Base-by-base conservation (phyloP, 768 basidiomycete genomes). In the Paxillus rubicundulus region DNA sequence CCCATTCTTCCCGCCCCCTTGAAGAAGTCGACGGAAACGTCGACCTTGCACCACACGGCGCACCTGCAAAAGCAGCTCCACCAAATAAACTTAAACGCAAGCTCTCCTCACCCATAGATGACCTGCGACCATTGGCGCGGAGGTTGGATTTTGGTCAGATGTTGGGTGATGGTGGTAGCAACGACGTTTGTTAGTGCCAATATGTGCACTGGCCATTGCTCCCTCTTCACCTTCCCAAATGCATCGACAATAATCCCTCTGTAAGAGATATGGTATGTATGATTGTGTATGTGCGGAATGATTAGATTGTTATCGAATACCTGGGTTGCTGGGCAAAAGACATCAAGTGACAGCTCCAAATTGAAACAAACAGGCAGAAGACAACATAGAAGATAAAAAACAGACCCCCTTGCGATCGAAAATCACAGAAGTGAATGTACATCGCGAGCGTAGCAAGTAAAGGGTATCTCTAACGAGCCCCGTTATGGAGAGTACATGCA, bases 1-100 rank as follows among this genome's bases (percentile, higher is more conserved):
- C 69, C 38, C 75, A 75, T 43, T 70, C 74, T 1, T 66, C 77
- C 0, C 76, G 84, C 27, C 83, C 89, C 5, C 78, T 87, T 3
- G 89, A 89, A 61, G 89, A 92, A 60, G 76, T 89, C 10, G 87
- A 92, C 50, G 87, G 83, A 45, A 90, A 89, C 52, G 81, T 84
- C 17, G 81, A 85, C 12, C 71, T 75, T 44, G 71, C 73, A 24
- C 64, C 73, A 0, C 65, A 77, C 1, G 82, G 80, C 2, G 78
- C 79, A 4, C 79, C 73, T 9, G 77, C 75, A 30, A 85, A 79
- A 60, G 81, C 79, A 4, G 69, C 58, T 61, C 76, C 68, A 64
- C 76, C 72, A 4, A 83, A 79, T 56, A 78, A 76, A 50, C 72
- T 86, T 24, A 92, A 91, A 66, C 80, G 89, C 45, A 92, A 89